Conservation (phyloP, 768 basidiomycete genomes). For the Phylloporus sp. region DNA sequence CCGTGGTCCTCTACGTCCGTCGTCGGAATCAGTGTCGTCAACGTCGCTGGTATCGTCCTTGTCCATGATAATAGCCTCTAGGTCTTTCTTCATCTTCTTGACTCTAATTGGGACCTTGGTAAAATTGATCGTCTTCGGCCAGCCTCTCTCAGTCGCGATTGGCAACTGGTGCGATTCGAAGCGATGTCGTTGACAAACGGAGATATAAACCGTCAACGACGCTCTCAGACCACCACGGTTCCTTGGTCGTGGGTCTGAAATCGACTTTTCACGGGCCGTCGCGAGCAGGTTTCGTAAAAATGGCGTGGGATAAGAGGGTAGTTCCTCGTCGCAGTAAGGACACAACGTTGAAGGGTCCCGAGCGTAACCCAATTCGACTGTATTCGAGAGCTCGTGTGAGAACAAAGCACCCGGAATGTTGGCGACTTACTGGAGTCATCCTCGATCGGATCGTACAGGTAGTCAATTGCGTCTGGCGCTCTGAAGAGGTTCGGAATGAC, state of each 20-base stretch:
- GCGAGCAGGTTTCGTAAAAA: conserved; percentile 51
- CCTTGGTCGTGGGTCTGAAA: conserved; percentile 55
- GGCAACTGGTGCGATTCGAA: conserved; percentile 74
- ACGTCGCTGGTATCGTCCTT: conserved; percentile 23
- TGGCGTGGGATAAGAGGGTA: conserved; percentile 61
- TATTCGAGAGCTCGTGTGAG: conserved; percentile 1
- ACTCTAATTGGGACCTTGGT: conserved; percentile 49
- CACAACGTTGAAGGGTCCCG: conserved; percentile 67
- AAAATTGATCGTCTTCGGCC: conserved; percentile 76
- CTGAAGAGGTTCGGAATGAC: conserved; percentile 6
- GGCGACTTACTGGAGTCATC: conserved; percentile 40
- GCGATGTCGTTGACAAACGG: conserved; percentile 71
- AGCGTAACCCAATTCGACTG: conserved; percentile 48
- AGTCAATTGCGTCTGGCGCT: conserved; percentile 3
- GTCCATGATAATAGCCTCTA: conserved; percentile 53
- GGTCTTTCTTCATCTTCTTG: conserved; percentile 39
- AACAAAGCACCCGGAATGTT: background rate
- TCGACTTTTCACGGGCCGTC: conserved; percentile 48
- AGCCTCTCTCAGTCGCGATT: conserved; percentile 62
- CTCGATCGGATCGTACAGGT: conserved; percentile 23
- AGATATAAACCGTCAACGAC: conserved; percentile 49
- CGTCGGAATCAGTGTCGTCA: conserved; percentile 10
- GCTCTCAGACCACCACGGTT: conserved; percentile 64
- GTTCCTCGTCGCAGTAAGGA: conserved; percentile 72
- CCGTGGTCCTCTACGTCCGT: conserved; percentile 23